A percentile compares a stretch with the other conserved stretches of the same genome.
These are phyloP conservation scores for Pseudozyma hubeiensis DNA, from an alignment of 1,284 basidiomycete species.

Conservation along the genomic window DNA sequence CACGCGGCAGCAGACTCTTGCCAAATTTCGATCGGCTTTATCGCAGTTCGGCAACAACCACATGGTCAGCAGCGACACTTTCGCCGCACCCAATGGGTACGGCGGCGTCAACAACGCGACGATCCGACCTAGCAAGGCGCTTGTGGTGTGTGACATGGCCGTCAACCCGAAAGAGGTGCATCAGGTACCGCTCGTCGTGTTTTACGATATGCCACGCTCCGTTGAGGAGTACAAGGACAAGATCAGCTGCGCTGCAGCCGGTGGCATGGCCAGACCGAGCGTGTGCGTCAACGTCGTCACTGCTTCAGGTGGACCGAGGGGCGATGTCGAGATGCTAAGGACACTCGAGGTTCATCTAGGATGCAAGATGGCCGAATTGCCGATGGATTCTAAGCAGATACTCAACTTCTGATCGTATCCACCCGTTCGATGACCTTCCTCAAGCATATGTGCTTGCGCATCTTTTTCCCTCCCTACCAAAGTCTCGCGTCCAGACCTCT, in stretches of 20 bases:
- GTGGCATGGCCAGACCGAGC: conserved; percentile 82
- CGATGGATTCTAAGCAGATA: conserved; percentile 59
- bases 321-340: conserved; percentile 93
- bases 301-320: conserved; percentile 80
- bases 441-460: too few relatives aligned
- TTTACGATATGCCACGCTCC: conserved; percentile 86
- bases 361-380: conserved; percentile 59
- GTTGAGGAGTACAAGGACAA: conserved; percentile 92
- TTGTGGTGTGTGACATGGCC: conserved; percentile 90
- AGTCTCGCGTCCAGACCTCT: too few relatives aligned
- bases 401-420: conserved; percentile 47
- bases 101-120: conserved; percentile 53
- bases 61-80: conserved; percentile 65
- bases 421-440: neutral
- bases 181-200: conserved; percentile 86
- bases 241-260: conserved; percentile 78
- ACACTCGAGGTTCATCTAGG: conserved; percentile 83
- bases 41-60: conserved; percentile 41
- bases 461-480: too few relatives aligned
- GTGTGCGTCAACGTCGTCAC: conserved; percentile 95
- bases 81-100: conserved; percentile 75
- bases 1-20: conserved; percentile 80
- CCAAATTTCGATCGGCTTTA: conserved; percentile 78
- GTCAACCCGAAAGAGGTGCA: conserved; percentile 88
- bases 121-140: conserved; percentile 72